A percentile compares a stretch with the other conserved stretches of the same genome.
Conservation (phyloP, 2,329 filamentous ascomycete genomes). For the Trichoderma sp. region DNA sequence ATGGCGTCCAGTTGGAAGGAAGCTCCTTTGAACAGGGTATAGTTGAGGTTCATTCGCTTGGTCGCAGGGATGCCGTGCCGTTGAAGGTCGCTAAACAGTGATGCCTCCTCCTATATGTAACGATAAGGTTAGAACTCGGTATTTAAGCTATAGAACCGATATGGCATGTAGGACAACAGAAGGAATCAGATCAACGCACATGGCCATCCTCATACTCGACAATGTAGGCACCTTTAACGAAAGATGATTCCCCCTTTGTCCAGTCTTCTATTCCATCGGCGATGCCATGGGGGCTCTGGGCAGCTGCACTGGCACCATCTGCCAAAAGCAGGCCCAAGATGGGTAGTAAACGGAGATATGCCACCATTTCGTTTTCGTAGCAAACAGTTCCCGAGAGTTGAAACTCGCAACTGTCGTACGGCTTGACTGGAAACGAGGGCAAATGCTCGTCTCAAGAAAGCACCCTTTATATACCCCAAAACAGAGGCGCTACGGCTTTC, state of each 20-base stretch:
- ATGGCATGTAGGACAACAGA: rapidly evolving
- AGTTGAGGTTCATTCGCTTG: conserved; percentile 46
- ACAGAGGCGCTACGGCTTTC: background rate
- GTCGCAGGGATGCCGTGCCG: background rate
- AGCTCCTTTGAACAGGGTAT: conserved; percentile 52
- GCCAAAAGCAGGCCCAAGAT: conserved; percentile 2
- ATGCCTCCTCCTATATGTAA: background rate
- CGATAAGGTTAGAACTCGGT: background rate
- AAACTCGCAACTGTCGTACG: background rate
- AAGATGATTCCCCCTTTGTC: background rate
- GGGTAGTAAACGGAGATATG: background rate
- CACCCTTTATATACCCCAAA: background rate
- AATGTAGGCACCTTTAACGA: conserved; percentile 49
- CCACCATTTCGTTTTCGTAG: background rate
- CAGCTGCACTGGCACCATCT: background rate
- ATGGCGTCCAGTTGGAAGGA: conserved; percentile 50
- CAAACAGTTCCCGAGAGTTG: background rate
- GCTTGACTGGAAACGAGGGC: background rate
- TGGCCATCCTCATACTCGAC: conserved; percentile 51
- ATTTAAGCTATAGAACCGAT: too few species aligned
- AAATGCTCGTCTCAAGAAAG: background rate
- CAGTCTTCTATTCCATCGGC: background rate
- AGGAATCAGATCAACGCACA: background rate
- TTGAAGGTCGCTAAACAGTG: background rate
- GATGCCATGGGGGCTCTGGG: background rate